Evolutionary conservation across 2,329 filamentous ascomycete genomes (phyloP).

Genomic region (Fusarium sp.): DNA sequence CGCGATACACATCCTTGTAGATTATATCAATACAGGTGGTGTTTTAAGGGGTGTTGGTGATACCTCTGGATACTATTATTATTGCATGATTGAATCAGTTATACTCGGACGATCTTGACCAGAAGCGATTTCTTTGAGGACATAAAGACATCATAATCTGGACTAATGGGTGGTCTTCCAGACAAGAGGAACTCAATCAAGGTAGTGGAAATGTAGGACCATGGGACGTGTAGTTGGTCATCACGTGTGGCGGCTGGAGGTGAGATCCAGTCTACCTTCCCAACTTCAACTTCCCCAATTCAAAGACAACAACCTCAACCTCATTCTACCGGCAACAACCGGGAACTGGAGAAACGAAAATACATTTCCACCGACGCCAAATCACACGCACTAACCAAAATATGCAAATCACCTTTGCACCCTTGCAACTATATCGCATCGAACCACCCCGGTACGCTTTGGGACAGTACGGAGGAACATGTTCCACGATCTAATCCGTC

Average conservation of each 20-base stretch:
- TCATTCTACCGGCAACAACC: constrained; percentile 12
- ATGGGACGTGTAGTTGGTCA: constrained; percentile 1
- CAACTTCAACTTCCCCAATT: background rate
- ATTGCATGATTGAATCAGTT: constrained; percentile 9
- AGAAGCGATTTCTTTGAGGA: background rate
- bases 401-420: constrained; percentile 16
- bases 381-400: constrained; percentile 16
- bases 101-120: constrained; percentile 6
- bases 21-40: constrained; percentile 36
- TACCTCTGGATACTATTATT: constrained; percentile 6
- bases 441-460: constrained; percentile 38
- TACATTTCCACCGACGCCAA: background rate
- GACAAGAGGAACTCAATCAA: background rate
- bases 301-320: constrained; percentile 2
- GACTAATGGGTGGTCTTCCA: background rate
- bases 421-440: constrained; percentile 21
- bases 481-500: constrained; percentile 43
- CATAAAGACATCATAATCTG: background rate
- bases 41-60: constrained; percentile 9
- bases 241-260: constrained; percentile 31
- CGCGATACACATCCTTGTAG: constrained; percentile 36
- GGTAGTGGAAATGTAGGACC: background rate
- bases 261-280: background rate
- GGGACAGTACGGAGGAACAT: constrained; percentile 41
- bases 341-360: background rate